Conservation (phyloP, 2,329 filamentous ascomycete species). For the Colletotrichum filicis region DNA sequence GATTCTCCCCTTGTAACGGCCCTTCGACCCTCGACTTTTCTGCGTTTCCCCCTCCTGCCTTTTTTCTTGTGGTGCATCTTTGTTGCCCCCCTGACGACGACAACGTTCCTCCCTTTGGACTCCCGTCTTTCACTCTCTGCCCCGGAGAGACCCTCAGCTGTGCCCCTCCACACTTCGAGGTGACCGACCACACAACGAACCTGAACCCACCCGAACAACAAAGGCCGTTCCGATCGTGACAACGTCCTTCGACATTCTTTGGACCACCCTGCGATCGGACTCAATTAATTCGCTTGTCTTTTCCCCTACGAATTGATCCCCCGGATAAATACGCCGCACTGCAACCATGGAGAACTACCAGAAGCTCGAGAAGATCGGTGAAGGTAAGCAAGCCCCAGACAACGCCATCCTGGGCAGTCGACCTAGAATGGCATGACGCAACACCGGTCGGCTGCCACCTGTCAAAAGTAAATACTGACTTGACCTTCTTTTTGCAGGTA, state of each 20-base stretch:
- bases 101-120: neutral
- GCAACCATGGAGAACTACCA: constrained; percentile 90
- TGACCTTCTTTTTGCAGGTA: constrained; percentile 67
- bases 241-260: constrained; percentile 4
- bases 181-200: constrained; percentile 16
- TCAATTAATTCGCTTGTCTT: neutral
- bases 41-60: constrained; percentile 7
- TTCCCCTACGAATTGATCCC: neutral
- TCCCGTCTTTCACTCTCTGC: neutral
- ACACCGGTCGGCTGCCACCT: neutral
- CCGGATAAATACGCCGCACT: neutral
- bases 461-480: neutral
- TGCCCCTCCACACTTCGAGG: constrained; percentile 33
- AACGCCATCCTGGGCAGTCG: neutral
- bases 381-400: constrained; percentile 69
- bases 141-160: constrained; percentile 16
- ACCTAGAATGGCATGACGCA: constrained; percentile 5
- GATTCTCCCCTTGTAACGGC: constrained; percentile 23
- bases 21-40: constrained; percentile 19
- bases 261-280: neutral
- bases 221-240: constrained; percentile 10
- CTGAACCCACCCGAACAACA: constrained; percentile 21
- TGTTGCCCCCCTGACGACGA: constrained; percentile 8
- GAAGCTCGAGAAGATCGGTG: constrained; percentile 95
- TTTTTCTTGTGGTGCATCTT: constrained; percentile 2